phyloP scores from a whole-genome alignment of 176 grass and related monocot species.

The Avena atlantica region DNA sequence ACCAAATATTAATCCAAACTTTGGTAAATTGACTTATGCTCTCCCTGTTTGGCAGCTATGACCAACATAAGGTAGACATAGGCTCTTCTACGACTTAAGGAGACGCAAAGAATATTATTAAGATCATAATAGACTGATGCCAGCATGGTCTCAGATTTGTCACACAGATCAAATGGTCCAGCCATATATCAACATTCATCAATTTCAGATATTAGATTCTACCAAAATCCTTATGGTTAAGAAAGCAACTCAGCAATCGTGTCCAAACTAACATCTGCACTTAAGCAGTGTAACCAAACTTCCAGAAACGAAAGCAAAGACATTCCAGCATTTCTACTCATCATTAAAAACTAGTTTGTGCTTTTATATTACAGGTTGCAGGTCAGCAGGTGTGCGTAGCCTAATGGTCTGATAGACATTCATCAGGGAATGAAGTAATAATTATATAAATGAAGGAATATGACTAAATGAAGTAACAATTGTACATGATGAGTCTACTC shows the following conservation, averaged over 20 bases:
- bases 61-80: not conserved
- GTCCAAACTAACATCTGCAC: not conserved
- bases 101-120: constrained; percentile 6
- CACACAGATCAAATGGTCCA: constrained; percentile 6
- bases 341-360: not conserved
- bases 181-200: not conserved
- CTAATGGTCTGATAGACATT: constrained; percentile 4
- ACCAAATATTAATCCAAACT: constrained; percentile 12
- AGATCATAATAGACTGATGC: not conserved
- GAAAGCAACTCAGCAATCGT: not conserved
- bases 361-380: constrained; percentile 22
- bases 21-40: not conserved
- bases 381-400: constrained; percentile 24
- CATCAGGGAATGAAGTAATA: constrained; percentile 1
- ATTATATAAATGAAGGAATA: constrained; percentile 1
- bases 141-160: not conserved
- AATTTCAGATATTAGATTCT: constrained; percentile 26
- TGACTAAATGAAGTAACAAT: not conserved
- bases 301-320: not conserved
- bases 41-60: not conserved
- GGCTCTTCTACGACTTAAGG: not conserved
- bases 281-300: constrained; percentile 13
- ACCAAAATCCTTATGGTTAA: not conserved
- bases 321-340: not conserved
- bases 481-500: not conserved